phyloP scores from a whole-genome alignment of 257 asterid species.

The Avicennia marina region DNA sequence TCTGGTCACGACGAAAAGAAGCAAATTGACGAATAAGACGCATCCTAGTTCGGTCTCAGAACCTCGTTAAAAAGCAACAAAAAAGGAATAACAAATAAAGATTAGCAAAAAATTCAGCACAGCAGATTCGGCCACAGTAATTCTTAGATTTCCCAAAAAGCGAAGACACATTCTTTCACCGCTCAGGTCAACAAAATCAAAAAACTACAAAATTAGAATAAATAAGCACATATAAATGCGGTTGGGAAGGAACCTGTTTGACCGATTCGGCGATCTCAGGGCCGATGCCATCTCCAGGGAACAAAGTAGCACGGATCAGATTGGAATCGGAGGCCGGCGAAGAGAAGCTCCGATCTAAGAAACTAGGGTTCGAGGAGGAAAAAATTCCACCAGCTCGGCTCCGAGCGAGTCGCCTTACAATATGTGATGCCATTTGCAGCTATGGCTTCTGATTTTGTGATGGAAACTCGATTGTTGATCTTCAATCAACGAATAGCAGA shows the following conservation, averaged over 20 bases:
- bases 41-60: neutral
- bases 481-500: conserved; percentile 2
- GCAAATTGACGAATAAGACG: neutral
- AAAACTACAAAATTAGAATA: no score
- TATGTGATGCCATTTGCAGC: conserved; percentile 72
- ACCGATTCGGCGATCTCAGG: conserved; percentile 93
- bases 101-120: neutral
- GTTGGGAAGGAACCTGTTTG: conserved; percentile 38
- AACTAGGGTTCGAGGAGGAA: conserved; percentile 32
- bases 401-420: conserved; percentile 52
- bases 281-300: conserved; percentile 96
- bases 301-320: conserved; percentile 86
- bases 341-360: conserved; percentile 39
- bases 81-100: neutral
- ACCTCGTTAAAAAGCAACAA: neutral
- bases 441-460: conserved; percentile 12
- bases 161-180: neutral
- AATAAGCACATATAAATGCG: neutral
- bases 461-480: conserved; percentile 1
- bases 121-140: neutral
- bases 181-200: conserved; percentile 1
- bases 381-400: conserved; percentile 29
- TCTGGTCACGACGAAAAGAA: neutral
- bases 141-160: conserved; percentile 2
- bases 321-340: conserved; percentile 37